Evolutionary conservation across 148 eudicot species (phyloP).

Genomic region (Cornus florida): DNA sequence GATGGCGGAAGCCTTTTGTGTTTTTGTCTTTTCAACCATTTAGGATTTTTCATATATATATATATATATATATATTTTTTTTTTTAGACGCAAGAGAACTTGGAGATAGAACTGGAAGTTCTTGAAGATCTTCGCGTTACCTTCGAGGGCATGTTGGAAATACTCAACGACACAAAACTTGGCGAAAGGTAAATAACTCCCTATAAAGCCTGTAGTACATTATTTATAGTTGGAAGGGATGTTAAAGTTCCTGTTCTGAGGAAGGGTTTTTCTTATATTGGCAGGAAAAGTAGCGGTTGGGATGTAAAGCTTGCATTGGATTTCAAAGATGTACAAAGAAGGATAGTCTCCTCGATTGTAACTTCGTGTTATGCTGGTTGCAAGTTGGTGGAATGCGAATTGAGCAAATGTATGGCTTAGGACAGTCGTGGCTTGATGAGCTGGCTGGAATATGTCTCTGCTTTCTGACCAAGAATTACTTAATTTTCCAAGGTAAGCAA

Average conservation of each 20-base stretch:
- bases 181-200: slow-evolving; percentile 56
- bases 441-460: background rate
- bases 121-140: slow-evolving; percentile 47
- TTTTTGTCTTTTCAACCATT: background rate
- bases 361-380: slow-evolving; percentile 52
- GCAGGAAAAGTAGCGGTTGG: slow-evolving; percentile 46
- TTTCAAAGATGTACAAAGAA: slow-evolving; percentile 60
- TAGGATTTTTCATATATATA: background rate
- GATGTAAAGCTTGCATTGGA: slow-evolving; percentile 76
- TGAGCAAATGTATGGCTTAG: slow-evolving; percentile 32
- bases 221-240: background rate
- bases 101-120: slow-evolving; percentile 62
- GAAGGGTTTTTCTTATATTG: background rate
- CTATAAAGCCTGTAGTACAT: background rate
- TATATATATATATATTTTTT: no score
- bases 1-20: background rate
- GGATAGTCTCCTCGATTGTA: slow-evolving; percentile 60
- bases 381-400: slow-evolving; percentile 40
- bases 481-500: background rate
- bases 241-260: background rate
- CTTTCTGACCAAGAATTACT: background rate
- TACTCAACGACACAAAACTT: slow-evolving; percentile 36
- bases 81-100: slow-evolving; percentile 44
- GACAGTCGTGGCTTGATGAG: slow-evolving; percentile 22
- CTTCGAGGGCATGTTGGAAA: slow-evolving; percentile 63